Percentiles rank a stretch among this genome's conserved stretches.
Evolutionary conservation across 768 basidiomycete genomes (phyloP).

Genomic region (Thelephora ganbajun): DNA sequence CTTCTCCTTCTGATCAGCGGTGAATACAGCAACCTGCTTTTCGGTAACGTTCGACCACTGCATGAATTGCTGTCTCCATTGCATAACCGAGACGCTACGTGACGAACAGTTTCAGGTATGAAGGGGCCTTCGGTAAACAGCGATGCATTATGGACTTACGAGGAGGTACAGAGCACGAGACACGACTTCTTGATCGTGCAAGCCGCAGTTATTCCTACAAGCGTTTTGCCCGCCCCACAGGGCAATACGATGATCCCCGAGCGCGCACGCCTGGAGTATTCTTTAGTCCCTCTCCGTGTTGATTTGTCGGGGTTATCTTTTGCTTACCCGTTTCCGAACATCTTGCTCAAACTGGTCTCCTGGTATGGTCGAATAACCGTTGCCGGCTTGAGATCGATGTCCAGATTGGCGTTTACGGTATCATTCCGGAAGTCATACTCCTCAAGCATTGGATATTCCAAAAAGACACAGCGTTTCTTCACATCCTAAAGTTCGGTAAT

Average conservation of each 20-base stretch:
- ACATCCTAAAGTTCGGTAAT: constrained; percentile 50
- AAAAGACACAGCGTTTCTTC: constrained; percentile 90
- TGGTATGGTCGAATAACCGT: constrained; percentile 97
- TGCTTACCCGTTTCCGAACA: constrained; percentile 97
- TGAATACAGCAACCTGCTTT: constrained; percentile 92
- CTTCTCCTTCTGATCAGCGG: constrained; percentile 95
- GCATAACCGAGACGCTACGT: constrained; percentile 81
- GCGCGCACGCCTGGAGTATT: constrained; percentile 66
- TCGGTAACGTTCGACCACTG: constrained; percentile 98
- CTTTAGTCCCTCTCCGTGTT: too few relatives aligned
- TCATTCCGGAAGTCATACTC: constrained; percentile 99
- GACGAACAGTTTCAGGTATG: constrained; percentile 5
- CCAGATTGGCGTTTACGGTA: constrained; percentile 88
- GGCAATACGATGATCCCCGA: constrained; percentile 98
- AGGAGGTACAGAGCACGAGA: constrained; percentile 92
- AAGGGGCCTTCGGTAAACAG: neutral
- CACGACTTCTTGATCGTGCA: constrained; percentile 99
- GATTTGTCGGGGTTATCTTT: too few relatives aligned
- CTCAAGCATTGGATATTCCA: constrained; percentile 96
- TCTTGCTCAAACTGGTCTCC: constrained; percentile 95
- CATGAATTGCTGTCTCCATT: constrained; percentile 98
- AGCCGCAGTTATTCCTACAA: constrained; percentile 98
- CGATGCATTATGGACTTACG: constrained; percentile 39
- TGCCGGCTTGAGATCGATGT: constrained; percentile 96
- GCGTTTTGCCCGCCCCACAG: constrained; percentile 96